Conservation (phyloP, 352 stramenopile genomes). For the Globisporangium orthogonon region DNA sequence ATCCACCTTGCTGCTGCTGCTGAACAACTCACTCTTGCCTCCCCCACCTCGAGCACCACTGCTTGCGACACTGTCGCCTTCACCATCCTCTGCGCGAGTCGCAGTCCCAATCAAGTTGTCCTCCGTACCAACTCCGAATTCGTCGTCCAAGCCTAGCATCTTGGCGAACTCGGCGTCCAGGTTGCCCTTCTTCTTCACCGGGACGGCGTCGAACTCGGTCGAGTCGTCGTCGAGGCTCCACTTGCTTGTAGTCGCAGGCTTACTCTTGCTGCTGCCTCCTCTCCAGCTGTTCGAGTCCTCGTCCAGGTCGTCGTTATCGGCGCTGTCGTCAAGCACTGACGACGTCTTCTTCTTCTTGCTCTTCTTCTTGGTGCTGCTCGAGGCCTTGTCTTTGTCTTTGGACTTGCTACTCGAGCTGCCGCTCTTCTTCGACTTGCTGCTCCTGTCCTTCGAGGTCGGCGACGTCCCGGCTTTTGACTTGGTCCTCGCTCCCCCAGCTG, state of each 20-base stretch:
- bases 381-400: slow-evolving; percentile 21
- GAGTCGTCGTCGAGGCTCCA: slow-evolving; percentile 19
- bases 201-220: slow-evolving; percentile 8
- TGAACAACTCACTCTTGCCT: not conserved
- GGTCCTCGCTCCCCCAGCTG: slow-evolving; percentile 12
- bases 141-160: slow-evolving; percentile 54
- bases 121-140: slow-evolving; percentile 6
- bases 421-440: slow-evolving; percentile 15
- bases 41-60: slow-evolving; percentile 9
- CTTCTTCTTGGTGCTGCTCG: slow-evolving; percentile 12
- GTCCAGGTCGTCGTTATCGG: slow-evolving; percentile 18
- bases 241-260: slow-evolving; percentile 19
- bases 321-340: slow-evolving; percentile 18
- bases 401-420: slow-evolving; percentile 12
- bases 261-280: slow-evolving; percentile 13
- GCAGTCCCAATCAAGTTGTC: not conserved
- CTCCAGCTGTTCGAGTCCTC: slow-evolving; percentile 14
- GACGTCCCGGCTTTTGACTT: slow-evolving; percentile 12
- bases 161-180: slow-evolving; percentile 62
- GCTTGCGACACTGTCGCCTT: not conserved
- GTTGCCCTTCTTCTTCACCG: slow-evolving; percentile 31
- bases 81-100: not conserved
- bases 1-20: not conserved
- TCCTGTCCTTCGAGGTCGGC: slow-evolving; percentile 26
- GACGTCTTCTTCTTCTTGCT: slow-evolving; percentile 32